Evolutionary conservation across 2,329 filamentous ascomycete species (phyloP), one percentile per base, ranked within the genome.

Genomic region (Fusarium phyllophilum): DNA sequence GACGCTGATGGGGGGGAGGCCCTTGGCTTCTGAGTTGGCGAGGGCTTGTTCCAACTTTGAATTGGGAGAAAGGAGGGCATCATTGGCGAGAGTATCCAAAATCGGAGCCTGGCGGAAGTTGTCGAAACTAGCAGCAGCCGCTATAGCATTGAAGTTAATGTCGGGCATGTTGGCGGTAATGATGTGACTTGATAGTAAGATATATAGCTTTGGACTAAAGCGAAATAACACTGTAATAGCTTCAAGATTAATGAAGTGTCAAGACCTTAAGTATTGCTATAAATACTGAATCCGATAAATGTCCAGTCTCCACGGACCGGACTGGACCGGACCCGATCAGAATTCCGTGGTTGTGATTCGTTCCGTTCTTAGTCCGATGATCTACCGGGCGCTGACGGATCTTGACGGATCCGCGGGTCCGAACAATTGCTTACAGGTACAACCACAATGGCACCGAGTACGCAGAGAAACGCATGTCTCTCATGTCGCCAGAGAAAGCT

Each of bases 1-100:
- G 42, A 84, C 79, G 48, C 78, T 79, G 67, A 85, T 85, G 54
- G 80, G 78, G 3, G 82, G 82, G 2, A 86, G 78, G 12, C 81
- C 81, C 6, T 80, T 74, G 17, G 68, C 75, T 5, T 62, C 45
- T 5, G 81, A 82, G 58, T 81, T 82, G n/a, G 74, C 29, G 17
- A 82, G 70, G 15, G 82, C 78, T 31, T 80, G 41, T 20, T 70
- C 58, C 3, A 70, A 45, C 26, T 24, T 64, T 15, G 59, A 14
- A 17, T 64, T 57, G 11, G 54, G 59, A 22, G 52, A 29, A 5
- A 64, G 46, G 0, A 68, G 62, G 3, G 64, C 18, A 8, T 36
- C 10, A 3, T 34, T 34, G 59, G 59, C 59, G n/a, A 42, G 48
- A 24, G 10, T 13, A 15, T 62, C 59, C 14, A 62, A 2, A 9